Evolutionary conservation across 1,284 basidiomycete species (phyloP).

Genomic region (Microbotryum silenes-acaulis): DNA sequence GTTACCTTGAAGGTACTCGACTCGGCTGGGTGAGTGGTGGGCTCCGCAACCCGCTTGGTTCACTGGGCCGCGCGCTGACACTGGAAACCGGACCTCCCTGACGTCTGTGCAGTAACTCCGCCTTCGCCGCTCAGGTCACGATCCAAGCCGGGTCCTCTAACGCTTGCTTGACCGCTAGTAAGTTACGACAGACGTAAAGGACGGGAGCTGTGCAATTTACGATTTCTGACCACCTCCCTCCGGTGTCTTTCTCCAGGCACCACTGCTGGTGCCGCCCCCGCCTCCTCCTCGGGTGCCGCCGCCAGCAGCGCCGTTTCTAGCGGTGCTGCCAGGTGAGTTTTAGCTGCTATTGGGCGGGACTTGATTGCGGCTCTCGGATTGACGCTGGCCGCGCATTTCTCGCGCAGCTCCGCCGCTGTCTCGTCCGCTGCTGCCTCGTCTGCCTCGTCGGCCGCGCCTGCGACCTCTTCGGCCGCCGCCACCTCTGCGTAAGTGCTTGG

Average conservation of each 20-base stretch:
- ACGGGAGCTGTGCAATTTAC: too few relatives aligned
- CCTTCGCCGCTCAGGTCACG: background rate
- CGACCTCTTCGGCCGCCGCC: background rate
- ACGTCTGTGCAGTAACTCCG: background rate
- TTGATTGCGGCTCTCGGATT: too few relatives aligned
- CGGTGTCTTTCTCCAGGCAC: too few relatives aligned
- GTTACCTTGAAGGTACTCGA: background rate
- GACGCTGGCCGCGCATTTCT: too few relatives aligned
- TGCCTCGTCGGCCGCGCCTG: background rate
- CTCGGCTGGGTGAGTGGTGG: background rate
- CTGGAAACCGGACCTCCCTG: background rate
- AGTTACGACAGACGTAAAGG: too few relatives aligned
- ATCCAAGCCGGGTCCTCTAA: background rate
- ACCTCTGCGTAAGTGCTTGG: background rate
- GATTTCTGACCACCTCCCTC: too few relatives aligned
- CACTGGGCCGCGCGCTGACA: background rate
- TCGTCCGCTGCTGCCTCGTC: conserved; percentile 1
- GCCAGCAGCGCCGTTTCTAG: background rate
- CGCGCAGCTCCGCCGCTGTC: background rate
- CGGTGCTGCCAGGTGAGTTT: background rate
- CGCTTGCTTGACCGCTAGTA: background rate
- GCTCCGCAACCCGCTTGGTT: background rate
- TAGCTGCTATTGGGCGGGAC: too few relatives aligned
- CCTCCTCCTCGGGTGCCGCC: background rate
- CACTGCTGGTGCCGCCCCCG: background rate